Evolutionary conservation across 306 rosid genomes (phyloP).

Genomic region (Purshia tridentata): DNA sequence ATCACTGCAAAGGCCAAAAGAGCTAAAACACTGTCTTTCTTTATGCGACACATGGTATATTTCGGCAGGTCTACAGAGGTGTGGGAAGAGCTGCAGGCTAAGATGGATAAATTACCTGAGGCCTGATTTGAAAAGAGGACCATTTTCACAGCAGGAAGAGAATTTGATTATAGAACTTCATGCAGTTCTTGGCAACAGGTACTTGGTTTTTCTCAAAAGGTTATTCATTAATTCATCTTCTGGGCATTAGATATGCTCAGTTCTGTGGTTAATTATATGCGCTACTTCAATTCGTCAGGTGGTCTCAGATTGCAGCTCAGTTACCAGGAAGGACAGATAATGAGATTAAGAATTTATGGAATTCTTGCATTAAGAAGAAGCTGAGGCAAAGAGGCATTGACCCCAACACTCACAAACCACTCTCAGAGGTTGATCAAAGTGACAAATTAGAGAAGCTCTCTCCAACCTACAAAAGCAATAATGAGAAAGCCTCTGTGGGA

Average conservation of each 20-base stretch:
- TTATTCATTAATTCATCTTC: constrained; percentile 21
- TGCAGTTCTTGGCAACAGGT: constrained; percentile 87
- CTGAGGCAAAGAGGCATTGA: constrained; percentile 86
- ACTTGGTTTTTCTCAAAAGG: constrained; percentile 7
- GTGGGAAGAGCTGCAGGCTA: constrained; percentile 94
- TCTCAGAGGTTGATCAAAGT: constrained; percentile 38
- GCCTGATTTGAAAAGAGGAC: constrained; percentile 96
- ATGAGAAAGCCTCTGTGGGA: constrained; percentile 52
- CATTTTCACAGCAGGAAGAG: constrained; percentile 88
- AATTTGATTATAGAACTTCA: constrained; percentile 79
- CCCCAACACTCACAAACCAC: constrained; percentile 83
- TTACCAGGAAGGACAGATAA: constrained; percentile 93
- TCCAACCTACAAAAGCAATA: constrained; percentile 33
- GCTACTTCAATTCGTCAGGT: constrained; percentile 39
- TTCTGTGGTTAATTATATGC: background rate
- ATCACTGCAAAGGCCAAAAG: no score
- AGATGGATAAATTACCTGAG: constrained; percentile 95
- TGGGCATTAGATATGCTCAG: background rate
- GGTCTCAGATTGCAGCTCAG: constrained; percentile 97
- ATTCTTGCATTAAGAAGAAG: constrained; percentile 90
- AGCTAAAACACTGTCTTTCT: background rate
- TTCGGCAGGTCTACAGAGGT: constrained; percentile 74
- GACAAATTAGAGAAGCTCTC: constrained; percentile 21
- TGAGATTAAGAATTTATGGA: constrained; percentile 92
- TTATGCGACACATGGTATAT: background rate